A percentile compares a stretch with the other conserved stretches of the same genome.
These are phyloP conservation scores for Metarhizium humberi DNA, from an alignment of 2,329 filamentous ascomycete genomes.

Conservation along the genomic window DNA sequence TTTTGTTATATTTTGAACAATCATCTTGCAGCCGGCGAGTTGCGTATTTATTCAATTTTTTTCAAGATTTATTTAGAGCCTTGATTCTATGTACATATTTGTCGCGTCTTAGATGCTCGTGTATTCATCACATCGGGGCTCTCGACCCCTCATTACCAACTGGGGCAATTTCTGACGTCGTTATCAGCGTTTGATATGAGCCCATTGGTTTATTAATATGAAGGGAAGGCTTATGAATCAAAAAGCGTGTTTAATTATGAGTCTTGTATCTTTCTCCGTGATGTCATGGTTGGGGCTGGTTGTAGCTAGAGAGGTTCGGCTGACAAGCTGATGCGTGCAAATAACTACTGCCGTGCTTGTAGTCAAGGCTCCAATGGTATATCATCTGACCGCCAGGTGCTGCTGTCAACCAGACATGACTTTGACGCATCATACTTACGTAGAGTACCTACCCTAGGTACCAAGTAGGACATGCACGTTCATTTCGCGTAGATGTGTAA, in stretches of 20 bases:
- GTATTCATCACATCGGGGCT: background rate
- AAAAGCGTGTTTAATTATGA: background rate
- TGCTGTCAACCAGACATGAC: too few species aligned
- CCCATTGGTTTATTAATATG: slow-evolving; percentile 1
- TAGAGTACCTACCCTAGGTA: too few species aligned
- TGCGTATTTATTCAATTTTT: background rate
- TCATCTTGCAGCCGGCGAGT: background rate
- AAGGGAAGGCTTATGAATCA: slow-evolving; percentile 1
- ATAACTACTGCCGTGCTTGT: too few species aligned
- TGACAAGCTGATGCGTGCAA: too few species aligned
- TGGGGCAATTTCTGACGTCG: background rate
- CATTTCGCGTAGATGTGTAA: too few species aligned
- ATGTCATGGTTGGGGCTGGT: background rate
- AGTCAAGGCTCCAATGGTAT: too few species aligned
- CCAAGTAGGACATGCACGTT: too few species aligned
- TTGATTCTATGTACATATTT: slow-evolving; percentile 7
- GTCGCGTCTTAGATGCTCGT: slow-evolving; percentile 1
- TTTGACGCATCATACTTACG: too few species aligned
- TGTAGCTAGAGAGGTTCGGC: too few species aligned
- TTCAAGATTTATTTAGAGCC: background rate
- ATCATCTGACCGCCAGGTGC: too few species aligned
- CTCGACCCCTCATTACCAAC: background rate
- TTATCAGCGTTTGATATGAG: background rate
- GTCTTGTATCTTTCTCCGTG: background rate
- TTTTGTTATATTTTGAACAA: background rate